Base-by-base conservation (phyloP, 2,329 filamentous ascomycete species). In the Pyricularia sp. region DNA sequence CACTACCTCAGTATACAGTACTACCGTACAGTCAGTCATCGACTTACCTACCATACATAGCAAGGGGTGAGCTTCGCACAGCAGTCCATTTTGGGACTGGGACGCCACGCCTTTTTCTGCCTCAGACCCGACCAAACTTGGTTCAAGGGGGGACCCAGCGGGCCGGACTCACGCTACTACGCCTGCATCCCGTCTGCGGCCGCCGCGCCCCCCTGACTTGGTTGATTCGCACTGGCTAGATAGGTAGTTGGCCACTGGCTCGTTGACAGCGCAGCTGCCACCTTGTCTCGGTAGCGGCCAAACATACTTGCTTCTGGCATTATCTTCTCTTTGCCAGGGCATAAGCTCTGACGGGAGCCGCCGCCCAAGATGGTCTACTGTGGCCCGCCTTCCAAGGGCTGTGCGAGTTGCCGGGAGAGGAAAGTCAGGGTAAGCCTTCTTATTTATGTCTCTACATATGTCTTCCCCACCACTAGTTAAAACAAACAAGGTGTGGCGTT, bases 321-420 rank as follows among this genome's bases (percentile, higher is more conserved):
- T 28, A 28, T 28, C 14, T 26, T 28, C 25, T 28, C 25, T 28
- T 17, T 63, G n/a, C 12, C 5, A 28, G 59, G 59, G 59, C 59
- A 63, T 23, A 28, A 30, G 25, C 59, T 63, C 25, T 63, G 25
- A 63, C 59, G 59, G 59, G 58, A 28, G 26, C 42, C 20, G 42
- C 42, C 20, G 59, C 59, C 59, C 59, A 63, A 14, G 4, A 86
- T 87, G 85, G 84, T 86, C 6, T 87, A 85, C 73, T 86, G 85
- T 72, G 84, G 85, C 5, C 86, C 85, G 72, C 84, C 85, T 63
- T 86, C 84, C 55, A 85, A 84, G 73, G 84, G 84, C 59, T 87
- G 85, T 75, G 84, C 83, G 71, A 83, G 79, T 71, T 87, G 85
- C 72, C 81, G 85, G 71, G 81, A 83, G 73, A 82, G 84, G 72